Percentiles rank a stretch among this genome's conserved stretches.
phyloP scores from a whole-genome alignment of 2,329 filamentous ascomycete species.

The Tolypocladium cylindrosporum region DNA sequence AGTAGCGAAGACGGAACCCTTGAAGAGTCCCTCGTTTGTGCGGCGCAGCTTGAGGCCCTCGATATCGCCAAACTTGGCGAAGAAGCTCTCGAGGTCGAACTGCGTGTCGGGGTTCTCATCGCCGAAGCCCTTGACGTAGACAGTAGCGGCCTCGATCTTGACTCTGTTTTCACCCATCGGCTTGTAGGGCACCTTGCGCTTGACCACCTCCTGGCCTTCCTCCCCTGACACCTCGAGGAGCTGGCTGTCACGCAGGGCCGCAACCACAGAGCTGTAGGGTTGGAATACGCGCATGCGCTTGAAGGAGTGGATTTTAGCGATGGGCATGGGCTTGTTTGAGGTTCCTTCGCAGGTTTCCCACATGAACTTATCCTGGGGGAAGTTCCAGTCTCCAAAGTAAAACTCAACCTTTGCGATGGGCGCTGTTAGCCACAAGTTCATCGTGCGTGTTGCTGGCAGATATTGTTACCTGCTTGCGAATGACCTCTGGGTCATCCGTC shows the following conservation, averaged over 20 bases:
- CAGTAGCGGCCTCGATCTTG: conserved; percentile 60
- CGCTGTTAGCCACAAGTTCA: not conserved
- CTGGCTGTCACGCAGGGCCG: conserved; percentile 69
- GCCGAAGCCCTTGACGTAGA: conserved; percentile 94
- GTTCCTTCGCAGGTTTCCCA: conserved; percentile 67
- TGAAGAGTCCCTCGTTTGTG: conserved; percentile 63
- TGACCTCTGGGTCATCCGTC: conserved; percentile 67
- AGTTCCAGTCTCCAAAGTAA: conserved; percentile 89
- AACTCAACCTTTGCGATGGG: conserved; percentile 65
- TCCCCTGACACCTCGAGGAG: conserved; percentile 65
- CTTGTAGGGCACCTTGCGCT: conserved; percentile 65
- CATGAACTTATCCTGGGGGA: conserved; percentile 81
- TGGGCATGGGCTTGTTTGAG: conserved; percentile 70
- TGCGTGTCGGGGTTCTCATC: conserved; percentile 75
- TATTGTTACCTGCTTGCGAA: conserved; percentile 64
- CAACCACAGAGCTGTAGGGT: conserved; percentile 73
- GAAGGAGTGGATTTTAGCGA: conserved; percentile 75
- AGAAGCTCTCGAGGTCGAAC: conserved; percentile 90
- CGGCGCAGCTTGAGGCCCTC: conserved; percentile 83
- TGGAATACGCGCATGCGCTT: conserved; percentile 95
- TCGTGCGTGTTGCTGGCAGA: not conserved
- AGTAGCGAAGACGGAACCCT: conserved; percentile 93
- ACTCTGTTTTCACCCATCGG: conserved; percentile 48
- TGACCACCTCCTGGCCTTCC: conserved; percentile 60
- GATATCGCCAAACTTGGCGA: conserved; percentile 67